Base-by-base conservation (phyloP, 108 stramenopile species). In the Pseudonitzschia delicatissima region DNA sequence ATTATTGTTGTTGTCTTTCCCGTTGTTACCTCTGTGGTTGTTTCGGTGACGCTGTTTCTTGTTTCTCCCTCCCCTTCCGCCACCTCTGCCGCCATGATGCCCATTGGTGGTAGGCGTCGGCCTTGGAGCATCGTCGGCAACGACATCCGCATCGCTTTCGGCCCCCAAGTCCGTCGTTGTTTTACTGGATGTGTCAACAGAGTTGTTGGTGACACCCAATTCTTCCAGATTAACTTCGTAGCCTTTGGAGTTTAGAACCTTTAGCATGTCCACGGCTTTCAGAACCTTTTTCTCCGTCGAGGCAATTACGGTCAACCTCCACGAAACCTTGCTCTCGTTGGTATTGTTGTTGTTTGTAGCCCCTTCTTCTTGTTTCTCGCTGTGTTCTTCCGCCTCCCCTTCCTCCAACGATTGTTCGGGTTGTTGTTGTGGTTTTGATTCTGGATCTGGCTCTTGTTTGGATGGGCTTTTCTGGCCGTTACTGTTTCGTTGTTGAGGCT, bases 271-370 rank as follows among this genome's bases (percentile, higher is more conserved):
- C 2, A 51, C 21, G 25, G 50, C 50, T 23, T 51, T 51, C 23
- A 23, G 20, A 23, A 23, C 50, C 25, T 51, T 51, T 51, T 51
- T 51, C 50, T 51, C 50, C 27, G 50, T 51, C 23, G 23, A 23
- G 50, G 50, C 50, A 12, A 51, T 23, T 23, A 51, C 25, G 7
- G 50, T 51, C 50, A 51, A 51, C 25, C 21, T 25, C 50, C 50
- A 51, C 23, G 50, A 51, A 5, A 13, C 42, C 2, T n/a, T n/a
- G 17, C 17, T n/a, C 4, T 13, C 13, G 13, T 44, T 44, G 3
- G 42, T 6, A 13, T 13, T n/a, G 6, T 44, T 44, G 17, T 44
- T n/a, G 13, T n/a, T n/a, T 2, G 42, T 13, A 44, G 13, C 42
- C 17, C n/a, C n/a, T 6, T 18, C 5, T 28, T 25, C 26, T 2